A percentile compares a stretch with the other conserved stretches of the same genome.
Conservation (phyloP, 371 early-diverging fungal species). For the Nematocida parisii region DNA sequence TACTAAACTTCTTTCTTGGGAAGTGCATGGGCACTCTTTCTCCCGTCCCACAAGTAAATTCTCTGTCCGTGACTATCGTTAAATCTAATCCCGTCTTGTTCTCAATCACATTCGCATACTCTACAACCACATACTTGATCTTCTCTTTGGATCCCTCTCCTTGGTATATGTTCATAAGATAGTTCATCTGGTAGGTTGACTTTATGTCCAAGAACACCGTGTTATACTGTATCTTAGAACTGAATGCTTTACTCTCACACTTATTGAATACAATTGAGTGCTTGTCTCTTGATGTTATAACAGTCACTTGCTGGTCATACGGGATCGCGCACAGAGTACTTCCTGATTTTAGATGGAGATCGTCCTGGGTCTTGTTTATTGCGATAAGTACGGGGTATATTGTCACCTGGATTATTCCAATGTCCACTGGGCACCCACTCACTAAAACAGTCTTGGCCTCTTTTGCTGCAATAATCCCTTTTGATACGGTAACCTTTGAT, state of each 20-base stretch:
- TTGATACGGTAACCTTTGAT: slow-evolving; percentile 3
- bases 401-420: slow-evolving; percentile 35
- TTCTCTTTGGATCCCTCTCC: slow-evolving; percentile 52
- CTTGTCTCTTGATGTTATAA: slow-evolving; percentile 36
- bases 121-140: slow-evolving; percentile 46
- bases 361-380: slow-evolving; percentile 43
- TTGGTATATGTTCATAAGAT: slow-evolving; percentile 37
- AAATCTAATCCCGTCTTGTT: slow-evolving; percentile 47
- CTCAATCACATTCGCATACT: slow-evolving; percentile 40
- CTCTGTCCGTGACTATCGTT: slow-evolving; percentile 47
- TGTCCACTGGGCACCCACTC: slow-evolving; percentile 7
- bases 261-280: slow-evolving; percentile 24
- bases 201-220: slow-evolving; percentile 45
- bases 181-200: slow-evolving; percentile 24
- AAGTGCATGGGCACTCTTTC: slow-evolving; percentile 43
- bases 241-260: slow-evolving; percentile 30
- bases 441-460: slow-evolving; percentile 33
- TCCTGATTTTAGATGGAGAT: slow-evolving; percentile 14
- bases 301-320: neutral
- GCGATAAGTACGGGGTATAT: slow-evolving; percentile 46
- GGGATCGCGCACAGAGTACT: neutral
- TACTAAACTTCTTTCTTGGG: slow-evolving; percentile 39
- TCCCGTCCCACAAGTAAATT: slow-evolving; percentile 30
- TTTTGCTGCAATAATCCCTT: slow-evolving; percentile 27
- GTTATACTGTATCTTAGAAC: slow-evolving; percentile 54